Base-by-base conservation (phyloP, 164 flowering plant species). In the Vitis rupestris region DNA sequence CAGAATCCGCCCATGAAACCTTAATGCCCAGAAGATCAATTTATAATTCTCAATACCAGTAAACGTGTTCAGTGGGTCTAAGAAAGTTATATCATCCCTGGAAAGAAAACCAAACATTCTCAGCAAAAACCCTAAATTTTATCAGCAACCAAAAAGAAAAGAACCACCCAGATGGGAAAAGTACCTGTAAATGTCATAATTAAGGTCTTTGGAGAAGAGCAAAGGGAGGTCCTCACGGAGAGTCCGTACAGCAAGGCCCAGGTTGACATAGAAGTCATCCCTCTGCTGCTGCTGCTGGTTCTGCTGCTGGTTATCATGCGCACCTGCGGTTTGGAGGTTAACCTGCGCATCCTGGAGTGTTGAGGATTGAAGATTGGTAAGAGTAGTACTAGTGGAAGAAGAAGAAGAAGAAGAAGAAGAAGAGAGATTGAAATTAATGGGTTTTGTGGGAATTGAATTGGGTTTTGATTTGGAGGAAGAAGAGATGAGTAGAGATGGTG, bases 171-270 rank as follows among this genome's bases (percentile, higher is more conserved):
- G 70, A 64, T 30, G 72, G 70, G 64, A 15, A 59, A 73, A 63
- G 50, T 69, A 92, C 98, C 97, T 88, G 84, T 91, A 94, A 59
- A 94, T 94, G 57, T 85, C 87, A 68, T 94, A 91, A 77, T 90
- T 88, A 82, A 94, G 96, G 80, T 91, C 97, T 77, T 81, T 85
- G 74, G 86, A 61, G 82, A 94, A 91, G 69, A 91, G 50, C 14
- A 80, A 59, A 19, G 98, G 98, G 67, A 91, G n/a, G 77, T 94
- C 98, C 72, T 94, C 94, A 14, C 97, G 79, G 15, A 94, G 98
- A 0, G 98, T 94, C 66, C 98, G 70, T 0, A 94, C 97, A 58
- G 97, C 97, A 1, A 88, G 71, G 8, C 98, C 98, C 0, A 93
- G 79, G 70, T 94, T 94, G 72, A 91, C 85, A 73, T 85, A 94